Base-by-base conservation (phyloP, 345 rosid species). In the Lumnitzera racemosa region DNA sequence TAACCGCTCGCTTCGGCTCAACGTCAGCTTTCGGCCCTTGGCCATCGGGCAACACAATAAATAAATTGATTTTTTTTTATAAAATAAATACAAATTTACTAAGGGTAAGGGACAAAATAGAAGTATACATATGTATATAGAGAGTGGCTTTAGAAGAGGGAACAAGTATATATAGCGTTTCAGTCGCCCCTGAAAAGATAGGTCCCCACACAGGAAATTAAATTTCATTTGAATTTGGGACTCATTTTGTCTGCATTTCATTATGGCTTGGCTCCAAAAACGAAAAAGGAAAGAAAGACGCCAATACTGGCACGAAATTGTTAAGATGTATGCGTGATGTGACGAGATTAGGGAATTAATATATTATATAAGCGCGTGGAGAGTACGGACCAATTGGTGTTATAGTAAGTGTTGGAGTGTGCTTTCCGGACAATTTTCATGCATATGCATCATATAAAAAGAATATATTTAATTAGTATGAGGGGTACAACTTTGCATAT, bases 1-100 rank as follows among this genome's bases (percentile, higher is more conserved):
- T 24, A 76, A 72, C 66, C 90, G 74, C 61, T 87, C 97, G 74
- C 99, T 90, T 58, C 84, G 83, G 72, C 90, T 88, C 2, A 73
- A 71, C 49, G 90, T 84, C 58, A 94, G 70, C 66, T 79, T 78
- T 69, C 95, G 80, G 50, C 91, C 89, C n/a, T 75, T 87, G 49
- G 85, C 84, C 91, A 86, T 85, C 48, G 56, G 46, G 3, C 5
- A 17, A 13, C 24, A 4, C 48, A 49, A 15, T 11, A 4, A 31
- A 24, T 47, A 25, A 7, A 31, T 4, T 0, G 31, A 46, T 11
- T 3, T 2, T 4, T 41, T 43, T 11, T 17, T 13, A 1, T 0
- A 17, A 41, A 60, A n/a, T 3, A 29, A 20, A 20, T 20, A 20
- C 0, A 20, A 20, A 20, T 20, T 20, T 29, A 29, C 3, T 29